Evolutionary conservation across 2,329 filamentous ascomycete species (phyloP).

Genomic region (Aspergillus chevalieri): DNA sequence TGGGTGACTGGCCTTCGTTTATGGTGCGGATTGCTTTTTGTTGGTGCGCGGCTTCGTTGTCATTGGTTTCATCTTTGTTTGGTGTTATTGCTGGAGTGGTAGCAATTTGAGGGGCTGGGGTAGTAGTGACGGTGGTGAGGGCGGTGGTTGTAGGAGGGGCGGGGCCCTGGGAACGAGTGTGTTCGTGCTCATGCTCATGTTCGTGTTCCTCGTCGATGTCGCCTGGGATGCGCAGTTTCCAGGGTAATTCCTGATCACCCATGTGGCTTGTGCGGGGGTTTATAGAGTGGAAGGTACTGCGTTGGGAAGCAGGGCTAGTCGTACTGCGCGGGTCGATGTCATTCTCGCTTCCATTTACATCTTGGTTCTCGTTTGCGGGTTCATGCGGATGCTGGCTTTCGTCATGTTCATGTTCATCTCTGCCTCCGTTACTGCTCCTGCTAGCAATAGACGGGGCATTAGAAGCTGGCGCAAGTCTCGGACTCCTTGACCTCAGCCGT

Average conservation of each 20-base stretch:
- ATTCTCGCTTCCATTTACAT: too few species aligned
- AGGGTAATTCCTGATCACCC: slow-evolving; percentile 33
- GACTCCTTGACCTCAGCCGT: slow-evolving; percentile 31
- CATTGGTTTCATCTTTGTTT: not conserved
- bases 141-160: slow-evolving; percentile 6
- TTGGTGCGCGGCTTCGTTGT: slow-evolving; percentile 8
- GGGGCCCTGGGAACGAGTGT: not conserved
- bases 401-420: too few species aligned
- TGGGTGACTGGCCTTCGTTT: slow-evolving; percentile 20
- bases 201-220: slow-evolving; percentile 7
- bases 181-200: too few species aligned
- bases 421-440: not conserved
- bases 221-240: slow-evolving; percentile 29
- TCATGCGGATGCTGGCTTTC: not conserved
- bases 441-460: too few species aligned
- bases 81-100: not conserved
- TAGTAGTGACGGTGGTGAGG: not conserved
- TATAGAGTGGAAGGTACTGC: slow-evolving; percentile 28
- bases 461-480: not conserved
- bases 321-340: too few species aligned
- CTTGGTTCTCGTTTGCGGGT: too few species aligned
- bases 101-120: not conserved
- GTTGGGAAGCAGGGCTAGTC: slow-evolving; percentile 14
- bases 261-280: slow-evolving; percentile 26
- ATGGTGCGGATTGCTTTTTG: slow-evolving; percentile 14